phyloP scores from a whole-genome alignment of 2,329 filamentous ascomycete species.

The Orbilia brochopaga region DNA sequence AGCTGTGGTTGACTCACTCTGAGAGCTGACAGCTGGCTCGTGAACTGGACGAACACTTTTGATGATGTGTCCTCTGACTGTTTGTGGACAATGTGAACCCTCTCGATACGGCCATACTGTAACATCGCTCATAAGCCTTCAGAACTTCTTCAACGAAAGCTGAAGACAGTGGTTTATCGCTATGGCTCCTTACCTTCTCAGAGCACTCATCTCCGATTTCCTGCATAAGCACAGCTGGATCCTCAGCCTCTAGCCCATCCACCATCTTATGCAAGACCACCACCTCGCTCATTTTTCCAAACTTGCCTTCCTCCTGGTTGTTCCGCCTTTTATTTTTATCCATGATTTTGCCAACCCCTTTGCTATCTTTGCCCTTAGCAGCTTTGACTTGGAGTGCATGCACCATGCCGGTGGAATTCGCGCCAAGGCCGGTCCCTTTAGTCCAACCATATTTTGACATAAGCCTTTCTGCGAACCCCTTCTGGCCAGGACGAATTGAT shows the following conservation, averaged over 20 bases:
- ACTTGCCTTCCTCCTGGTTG: slow-evolving; percentile 63
- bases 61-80: slow-evolving; percentile 57
- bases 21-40: slow-evolving; percentile 79
- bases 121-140: slow-evolving; percentile 8
- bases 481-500: slow-evolving; percentile 75
- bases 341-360: slow-evolving; percentile 78
- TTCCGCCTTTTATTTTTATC: slow-evolving; percentile 69
- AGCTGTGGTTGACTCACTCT: slow-evolving; percentile 66
- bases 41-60: slow-evolving; percentile 92
- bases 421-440: slow-evolving; percentile 84
- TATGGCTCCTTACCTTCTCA: slow-evolving; percentile 67
- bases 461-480: slow-evolving; percentile 82
- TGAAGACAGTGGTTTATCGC: not conserved
- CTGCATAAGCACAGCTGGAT: slow-evolving; percentile 76
- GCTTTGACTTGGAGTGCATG: slow-evolving; percentile 82
- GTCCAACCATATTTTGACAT: slow-evolving; percentile 95
- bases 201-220: slow-evolving; percentile 95
- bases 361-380: slow-evolving; percentile 81
- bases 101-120: slow-evolving; percentile 57
- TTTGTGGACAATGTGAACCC: slow-evolving; percentile 43
- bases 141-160: slow-evolving; percentile 1
- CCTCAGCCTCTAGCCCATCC: slow-evolving; percentile 67
- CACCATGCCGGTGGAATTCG: slow-evolving; percentile 79
- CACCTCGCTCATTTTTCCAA: slow-evolving; percentile 78
- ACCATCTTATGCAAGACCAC: slow-evolving; percentile 85